Conservation (phyloP, 2,329 filamentous ascomycete species). For the Fusarium dlaminii region DNA sequence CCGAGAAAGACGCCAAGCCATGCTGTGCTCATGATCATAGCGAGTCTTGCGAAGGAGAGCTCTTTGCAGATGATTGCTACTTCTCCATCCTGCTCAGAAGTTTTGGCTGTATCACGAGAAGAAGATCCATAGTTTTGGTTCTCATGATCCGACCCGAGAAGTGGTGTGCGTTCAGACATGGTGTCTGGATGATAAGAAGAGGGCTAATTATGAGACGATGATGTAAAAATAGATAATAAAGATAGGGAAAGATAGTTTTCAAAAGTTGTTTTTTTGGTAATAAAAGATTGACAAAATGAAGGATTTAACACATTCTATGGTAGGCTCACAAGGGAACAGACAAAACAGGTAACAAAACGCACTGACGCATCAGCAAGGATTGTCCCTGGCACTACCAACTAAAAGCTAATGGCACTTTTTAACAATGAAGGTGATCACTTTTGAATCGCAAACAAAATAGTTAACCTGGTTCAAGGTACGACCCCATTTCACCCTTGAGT, state of each 20-base stretch:
- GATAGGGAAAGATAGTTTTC: background rate
- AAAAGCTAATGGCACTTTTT: background rate
- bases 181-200: background rate
- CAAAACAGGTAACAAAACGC: background rate
- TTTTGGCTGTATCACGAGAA: accelerated
- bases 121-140: background rate
- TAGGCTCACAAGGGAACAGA: background rate
- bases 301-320: background rate
- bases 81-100: background rate
- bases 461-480: background rate
- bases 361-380: background rate
- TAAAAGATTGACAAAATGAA: too few species aligned
- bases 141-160: background rate
- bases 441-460: too few species aligned
- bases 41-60: background rate
- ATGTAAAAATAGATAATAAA: background rate
- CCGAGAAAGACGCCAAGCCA: conserved; percentile 55
- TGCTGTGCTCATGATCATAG: background rate
- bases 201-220: background rate
- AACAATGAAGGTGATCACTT: too few species aligned
- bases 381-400: background rate
- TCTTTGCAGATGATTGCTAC: background rate
- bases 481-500: background rate
- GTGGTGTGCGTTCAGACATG: background rate
- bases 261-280: accelerated